Percentiles rank a stretch among this genome's conserved stretches.
Evolutionary conservation across 768 basidiomycete genomes (phyloP).

Genomic region (Rubroboletus satanas): DNA sequence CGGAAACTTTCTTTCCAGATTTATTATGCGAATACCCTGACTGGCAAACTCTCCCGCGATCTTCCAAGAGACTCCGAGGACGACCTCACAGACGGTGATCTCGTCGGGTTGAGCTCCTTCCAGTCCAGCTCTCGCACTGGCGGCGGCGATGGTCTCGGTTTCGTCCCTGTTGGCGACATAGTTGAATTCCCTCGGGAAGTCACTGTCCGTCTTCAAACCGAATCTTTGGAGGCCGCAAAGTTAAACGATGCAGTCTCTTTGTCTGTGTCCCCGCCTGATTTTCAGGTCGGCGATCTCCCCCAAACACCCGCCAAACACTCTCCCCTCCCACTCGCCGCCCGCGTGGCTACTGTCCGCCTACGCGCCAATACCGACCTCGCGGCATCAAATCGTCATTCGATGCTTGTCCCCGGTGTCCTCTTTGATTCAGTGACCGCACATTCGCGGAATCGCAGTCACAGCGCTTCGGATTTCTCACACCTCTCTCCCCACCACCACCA

Average conservation of each 20-base stretch:
- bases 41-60: slow-evolving; percentile 75
- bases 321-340: slow-evolving; percentile 1
- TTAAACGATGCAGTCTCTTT: background rate
- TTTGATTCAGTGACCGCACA: slow-evolving; percentile 8
- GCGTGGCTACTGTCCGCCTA: slow-evolving; percentile 8
- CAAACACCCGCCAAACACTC: slow-evolving; percentile 3
- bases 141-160: slow-evolving; percentile 45
- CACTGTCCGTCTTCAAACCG: background rate
- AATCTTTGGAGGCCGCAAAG: background rate
- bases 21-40: slow-evolving; percentile 87
- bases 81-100: slow-evolving; percentile 54
- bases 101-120: slow-evolving; percentile 48
- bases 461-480: slow-evolving; percentile 1
- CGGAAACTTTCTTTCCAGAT: slow-evolving; percentile 48
- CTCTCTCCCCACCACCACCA: background rate
- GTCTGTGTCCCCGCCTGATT: background rate
- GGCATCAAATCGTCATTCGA: slow-evolving; percentile 3
- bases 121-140: slow-evolving; percentile 51
- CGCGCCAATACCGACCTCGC: slow-evolving; percentile 27
- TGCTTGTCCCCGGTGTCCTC: slow-evolving; percentile 6
- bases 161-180: slow-evolving; percentile 28
- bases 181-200: background rate
- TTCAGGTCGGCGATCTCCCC: background rate
- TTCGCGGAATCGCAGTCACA: slow-evolving; percentile 22
- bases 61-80: slow-evolving; percentile 65